A percentile compares a stretch with the other conserved stretches of the same genome.
phyloP scores from a whole-genome alignment of 306 rosid genomes.

The Malus asiatica region DNA sequence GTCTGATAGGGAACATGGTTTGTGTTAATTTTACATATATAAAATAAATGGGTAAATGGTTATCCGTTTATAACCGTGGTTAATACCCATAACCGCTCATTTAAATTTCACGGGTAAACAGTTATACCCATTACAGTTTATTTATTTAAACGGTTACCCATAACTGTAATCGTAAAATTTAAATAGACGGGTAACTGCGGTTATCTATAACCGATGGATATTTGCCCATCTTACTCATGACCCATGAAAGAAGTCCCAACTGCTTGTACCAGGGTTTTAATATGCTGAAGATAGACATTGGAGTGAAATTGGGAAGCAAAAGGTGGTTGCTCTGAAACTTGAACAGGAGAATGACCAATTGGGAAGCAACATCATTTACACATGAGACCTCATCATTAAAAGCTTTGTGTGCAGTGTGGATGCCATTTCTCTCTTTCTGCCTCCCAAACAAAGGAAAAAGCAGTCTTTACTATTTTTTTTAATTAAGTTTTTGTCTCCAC shows the following conservation, averaged over 20 bases:
- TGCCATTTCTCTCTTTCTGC: conserved; percentile 3
- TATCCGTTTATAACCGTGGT: no score
- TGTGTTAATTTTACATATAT: no score
- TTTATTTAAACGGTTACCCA: no score
- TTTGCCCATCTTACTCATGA: no score
- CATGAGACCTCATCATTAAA: conserved; percentile 31
- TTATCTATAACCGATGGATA: no score
- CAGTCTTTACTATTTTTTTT: neutral
- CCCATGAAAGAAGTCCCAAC: neutral
- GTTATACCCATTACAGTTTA: no score
- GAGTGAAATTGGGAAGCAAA: conserved; percentile 1
- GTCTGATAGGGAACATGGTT: no score
- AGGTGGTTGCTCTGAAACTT: conserved; percentile 12
- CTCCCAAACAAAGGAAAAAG: conserved; percentile 3
- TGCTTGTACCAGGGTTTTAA: neutral
- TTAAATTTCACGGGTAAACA: no score
- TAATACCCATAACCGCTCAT: no score
- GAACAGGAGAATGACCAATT: conserved; percentile 29
- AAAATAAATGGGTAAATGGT: no score
- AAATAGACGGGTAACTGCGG: no score
- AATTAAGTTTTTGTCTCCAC: neutral
- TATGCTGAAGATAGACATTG: neutral
- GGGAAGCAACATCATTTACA: conserved; percentile 35
- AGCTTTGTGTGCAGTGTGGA: conserved; percentile 24
- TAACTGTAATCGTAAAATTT: no score